Percentiles rank a stretch among this genome's conserved stretches.
These are phyloP conservation scores for Prunus armeniaca DNA, from an alignment of 306 rosid species.

Conservation along the genomic window DNA sequence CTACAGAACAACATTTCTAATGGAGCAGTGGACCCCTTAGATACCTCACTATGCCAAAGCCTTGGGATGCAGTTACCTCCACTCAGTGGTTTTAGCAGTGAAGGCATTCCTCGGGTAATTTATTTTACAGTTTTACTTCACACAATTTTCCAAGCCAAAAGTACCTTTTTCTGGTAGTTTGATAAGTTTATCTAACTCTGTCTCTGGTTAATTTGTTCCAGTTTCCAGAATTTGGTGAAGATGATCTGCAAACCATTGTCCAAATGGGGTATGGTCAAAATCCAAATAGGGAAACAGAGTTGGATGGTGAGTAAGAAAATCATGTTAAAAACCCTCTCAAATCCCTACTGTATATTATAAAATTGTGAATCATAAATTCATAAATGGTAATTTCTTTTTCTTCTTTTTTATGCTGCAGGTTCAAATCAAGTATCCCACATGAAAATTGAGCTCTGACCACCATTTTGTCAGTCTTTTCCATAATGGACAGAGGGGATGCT, in stretches of 20 bases:
- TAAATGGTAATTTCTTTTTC: neutral
- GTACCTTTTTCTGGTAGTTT: neutral
- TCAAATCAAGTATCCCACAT: constrained; percentile 62
- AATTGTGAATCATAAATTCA: constrained; percentile 22
- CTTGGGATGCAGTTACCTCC: constrained; percentile 59
- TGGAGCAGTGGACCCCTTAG: constrained; percentile 65
- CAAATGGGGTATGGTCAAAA: constrained; percentile 86
- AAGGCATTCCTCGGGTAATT: constrained; percentile 57
- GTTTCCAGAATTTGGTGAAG: constrained; percentile 75
- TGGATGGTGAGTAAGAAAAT: constrained; percentile 45
- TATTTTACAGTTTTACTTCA: neutral
- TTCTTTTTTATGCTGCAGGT: constrained; percentile 38
- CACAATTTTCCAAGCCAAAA: neutral
- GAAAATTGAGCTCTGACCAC: constrained; percentile 78
- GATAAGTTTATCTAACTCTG: neutral
- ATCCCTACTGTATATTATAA: constrained; percentile 17
- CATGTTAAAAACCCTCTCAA: neutral
- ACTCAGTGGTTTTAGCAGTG: constrained; percentile 36
- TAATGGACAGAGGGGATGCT: constrained; percentile 36
- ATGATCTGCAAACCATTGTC: constrained; percentile 77
- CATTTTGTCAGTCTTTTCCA: constrained; percentile 35
- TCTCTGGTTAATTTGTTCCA: constrained; percentile 21
- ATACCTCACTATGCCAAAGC: constrained; percentile 52
- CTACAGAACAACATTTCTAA: constrained; percentile 45
- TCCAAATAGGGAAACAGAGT: constrained; percentile 42